Percentiles rank a stretch among this genome's conserved stretches.
These are phyloP conservation scores for Salvia miltiorrhiza DNA, from an alignment of 257 asterid species.

Conservation along the genomic window DNA sequence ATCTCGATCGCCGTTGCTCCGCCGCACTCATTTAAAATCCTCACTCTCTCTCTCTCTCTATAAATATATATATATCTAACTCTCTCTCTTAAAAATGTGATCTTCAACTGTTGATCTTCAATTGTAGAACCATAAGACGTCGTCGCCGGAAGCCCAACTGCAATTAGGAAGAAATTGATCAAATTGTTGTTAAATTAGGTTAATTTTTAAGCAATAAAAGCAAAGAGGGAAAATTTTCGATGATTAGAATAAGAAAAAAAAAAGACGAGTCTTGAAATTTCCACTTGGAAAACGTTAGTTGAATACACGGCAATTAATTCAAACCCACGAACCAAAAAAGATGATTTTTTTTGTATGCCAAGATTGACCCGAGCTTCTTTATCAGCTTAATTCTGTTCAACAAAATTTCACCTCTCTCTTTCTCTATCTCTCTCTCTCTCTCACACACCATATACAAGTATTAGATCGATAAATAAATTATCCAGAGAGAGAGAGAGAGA, in stretches of 20 bases:
- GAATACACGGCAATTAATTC: background rate
- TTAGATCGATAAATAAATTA: background rate
- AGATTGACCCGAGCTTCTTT: background rate
- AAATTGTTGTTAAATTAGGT: background rate
- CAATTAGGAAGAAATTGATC: background rate
- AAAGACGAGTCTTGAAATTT: too few species aligned
- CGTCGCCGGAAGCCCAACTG: constrained; percentile 23
- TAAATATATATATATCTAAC: too few species aligned
- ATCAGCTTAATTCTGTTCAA: background rate
- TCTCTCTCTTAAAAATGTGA: background rate
- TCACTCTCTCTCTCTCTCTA: background rate
- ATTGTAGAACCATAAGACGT: constrained; percentile 1
- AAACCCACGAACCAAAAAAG: background rate
- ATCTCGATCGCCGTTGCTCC: constrained; percentile 12
- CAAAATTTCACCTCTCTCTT: background rate
- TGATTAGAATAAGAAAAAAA: too few species aligned
- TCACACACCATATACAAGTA: background rate
- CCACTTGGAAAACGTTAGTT: too few species aligned
- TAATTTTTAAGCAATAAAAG: too few species aligned
- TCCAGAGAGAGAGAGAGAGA: background rate
- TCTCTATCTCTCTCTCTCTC: background rate
- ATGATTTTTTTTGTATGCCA: background rate
- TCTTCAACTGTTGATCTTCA: background rate
- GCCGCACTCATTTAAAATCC: background rate
- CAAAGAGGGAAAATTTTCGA: too few species aligned